Evolutionary conservation across 129 eudicot genomes (phyloP).

Genomic region (Centrapalus pauciflorus): DNA sequence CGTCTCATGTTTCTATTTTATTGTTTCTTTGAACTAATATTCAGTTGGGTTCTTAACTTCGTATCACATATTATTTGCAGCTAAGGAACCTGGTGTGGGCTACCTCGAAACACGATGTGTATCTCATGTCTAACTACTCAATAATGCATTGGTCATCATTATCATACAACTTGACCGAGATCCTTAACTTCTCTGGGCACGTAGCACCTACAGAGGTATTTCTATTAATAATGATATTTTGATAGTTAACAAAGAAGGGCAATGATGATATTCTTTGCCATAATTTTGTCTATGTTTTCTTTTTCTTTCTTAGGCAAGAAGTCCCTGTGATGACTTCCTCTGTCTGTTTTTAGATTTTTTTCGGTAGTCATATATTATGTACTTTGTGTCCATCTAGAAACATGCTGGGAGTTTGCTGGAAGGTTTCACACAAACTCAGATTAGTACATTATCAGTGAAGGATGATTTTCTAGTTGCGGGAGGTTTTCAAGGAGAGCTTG

Average conservation of each 20-base stretch:
- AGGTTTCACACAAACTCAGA: slow-evolving; percentile 84
- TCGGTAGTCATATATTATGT: neutral
- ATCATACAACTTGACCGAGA: slow-evolving; percentile 51
- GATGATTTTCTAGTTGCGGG: slow-evolving; percentile 82
- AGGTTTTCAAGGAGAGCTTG: slow-evolving; percentile 90
- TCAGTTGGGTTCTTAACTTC: neutral
- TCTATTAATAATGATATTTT: neutral
- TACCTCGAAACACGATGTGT: slow-evolving; percentile 91
- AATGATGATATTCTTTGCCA: neutral
- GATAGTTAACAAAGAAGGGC: neutral
- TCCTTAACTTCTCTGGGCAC: slow-evolving; percentile 72
- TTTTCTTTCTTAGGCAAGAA: no score
- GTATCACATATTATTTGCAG: slow-evolving; percentile 33
- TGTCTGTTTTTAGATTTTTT: neutral
- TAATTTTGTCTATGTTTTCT: no score
- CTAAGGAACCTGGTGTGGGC: slow-evolving; percentile 92
- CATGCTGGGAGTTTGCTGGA: slow-evolving; percentile 75
- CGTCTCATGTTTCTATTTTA: no score
- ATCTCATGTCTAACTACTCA: slow-evolving; percentile 67
- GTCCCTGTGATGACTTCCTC: neutral
- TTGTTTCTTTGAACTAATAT: no score
- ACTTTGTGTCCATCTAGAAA: slow-evolving; percentile 40
- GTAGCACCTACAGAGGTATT: slow-evolving; percentile 77
- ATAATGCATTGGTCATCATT: slow-evolving; percentile 85
- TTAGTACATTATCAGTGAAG: slow-evolving; percentile 80